Base-by-base conservation (phyloP, 305 asterid genomes). In the Petunia hybrid region DNA sequence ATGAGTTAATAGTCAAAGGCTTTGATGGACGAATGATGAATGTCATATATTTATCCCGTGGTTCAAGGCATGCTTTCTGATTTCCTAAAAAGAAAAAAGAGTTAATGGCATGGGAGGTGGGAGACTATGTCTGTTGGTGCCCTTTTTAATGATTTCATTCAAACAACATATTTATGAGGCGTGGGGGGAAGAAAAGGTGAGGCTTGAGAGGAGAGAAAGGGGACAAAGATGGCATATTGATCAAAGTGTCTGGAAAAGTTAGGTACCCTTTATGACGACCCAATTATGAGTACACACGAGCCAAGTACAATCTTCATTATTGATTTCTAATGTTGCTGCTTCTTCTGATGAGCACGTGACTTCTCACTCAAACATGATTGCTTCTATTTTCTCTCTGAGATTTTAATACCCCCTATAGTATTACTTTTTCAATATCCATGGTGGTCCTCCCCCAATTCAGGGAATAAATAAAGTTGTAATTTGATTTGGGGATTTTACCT, bases 201-300 rank as follows among this genome's bases (percentile, higher is more conserved):
- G 65, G 38, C 78, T 68, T 43, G 41, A 48, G 81, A 71, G 87
- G 85, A 84, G 82, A 85, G 62, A 65, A 16, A 78, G 87, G 84
- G 90, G 85, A 82, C 87, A 84, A 80, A 6, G 80, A 64, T 76
- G 59, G 59, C 48, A 71, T 71, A 64, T 86, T 82, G 59, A 87
- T 93, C 82, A 83, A 82, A 80, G 81, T 91, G 95, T 91, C 92
- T 84, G 86, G 71, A 84, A 91, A 93, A 90, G 94, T 85, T 70
- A 78, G 91, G 89, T 84, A 48, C 79, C 80, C 89, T 84, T 88
- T 80, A 82, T 84, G 82, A 84, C 87, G 91, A 79, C 87, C 92
- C 92, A 88, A 93, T 91, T 86, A 93, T 91, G 89, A 89, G 86
- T 70, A 70, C 91, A 87, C 86, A 86, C 89, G 81, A 82, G 86